Conservation (phyloP, 2,329 filamentous ascomycete species). For the Hysterium pulicare region DNA sequence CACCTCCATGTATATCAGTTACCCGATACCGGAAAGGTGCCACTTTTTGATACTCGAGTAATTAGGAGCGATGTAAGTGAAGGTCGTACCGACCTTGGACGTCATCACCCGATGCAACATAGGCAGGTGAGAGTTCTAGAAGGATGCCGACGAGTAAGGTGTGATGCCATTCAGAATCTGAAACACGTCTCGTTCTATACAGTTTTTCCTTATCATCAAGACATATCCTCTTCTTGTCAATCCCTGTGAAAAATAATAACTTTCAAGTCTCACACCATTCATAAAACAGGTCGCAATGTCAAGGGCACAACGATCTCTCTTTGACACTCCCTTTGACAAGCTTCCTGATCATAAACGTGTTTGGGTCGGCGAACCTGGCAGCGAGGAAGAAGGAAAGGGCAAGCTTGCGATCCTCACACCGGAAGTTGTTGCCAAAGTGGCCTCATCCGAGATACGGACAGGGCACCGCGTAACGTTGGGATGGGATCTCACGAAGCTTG, state of each 20-base stretch:
- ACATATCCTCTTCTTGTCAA: background rate
- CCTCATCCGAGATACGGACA: constrained; percentile 47
- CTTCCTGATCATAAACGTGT: constrained; percentile 49
- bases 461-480: constrained; percentile 49
- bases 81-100: no score
- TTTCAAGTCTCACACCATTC: background rate
- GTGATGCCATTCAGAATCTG: no score
- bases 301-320: constrained; percentile 5
- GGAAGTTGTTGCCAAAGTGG: constrained; percentile 47
- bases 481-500: constrained; percentile 55
- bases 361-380: constrained; percentile 47
- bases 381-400: constrained; percentile 50
- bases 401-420: constrained; percentile 52
- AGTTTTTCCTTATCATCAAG: background rate
- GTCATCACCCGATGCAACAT: no score
- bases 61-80: no score
- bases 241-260: background rate
- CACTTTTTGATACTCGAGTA: no score
- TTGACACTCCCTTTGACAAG: constrained; percentile 38
- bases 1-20: no score
- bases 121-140: no score
- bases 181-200: no score
- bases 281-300: no score
- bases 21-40: no score
- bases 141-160: no score